Percentiles rank a stretch among this genome's conserved stretches.
These are phyloP conservation scores for Hysterium pulicare DNA, from an alignment of 2,329 filamentous ascomycete genomes.

Conservation along the genomic window DNA sequence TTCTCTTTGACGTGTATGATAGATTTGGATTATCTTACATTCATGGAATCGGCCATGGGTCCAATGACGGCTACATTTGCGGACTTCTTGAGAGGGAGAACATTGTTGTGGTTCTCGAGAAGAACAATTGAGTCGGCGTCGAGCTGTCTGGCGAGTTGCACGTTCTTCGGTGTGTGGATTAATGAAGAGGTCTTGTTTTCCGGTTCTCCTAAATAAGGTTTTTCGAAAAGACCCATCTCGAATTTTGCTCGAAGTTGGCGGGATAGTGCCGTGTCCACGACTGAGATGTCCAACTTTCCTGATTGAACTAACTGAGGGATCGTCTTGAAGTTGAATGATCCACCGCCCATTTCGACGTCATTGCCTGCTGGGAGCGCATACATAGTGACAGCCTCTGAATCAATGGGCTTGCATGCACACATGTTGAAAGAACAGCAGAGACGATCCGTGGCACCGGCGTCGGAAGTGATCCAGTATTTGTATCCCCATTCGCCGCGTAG, in stretches of 20 bases:
- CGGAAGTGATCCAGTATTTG: slow-evolving; percentile 63
- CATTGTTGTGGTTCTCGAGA: slow-evolving; percentile 65
- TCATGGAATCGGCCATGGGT: slow-evolving; percentile 71
- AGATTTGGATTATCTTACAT: slow-evolving; percentile 50
- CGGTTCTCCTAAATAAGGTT: slow-evolving; percentile 60
- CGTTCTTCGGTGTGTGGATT: slow-evolving; percentile 60
- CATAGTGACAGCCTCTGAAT: slow-evolving; percentile 62
- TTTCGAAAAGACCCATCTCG: slow-evolving; percentile 66
- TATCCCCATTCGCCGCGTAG: slow-evolving; percentile 71
- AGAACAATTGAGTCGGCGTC: slow-evolving; percentile 69
- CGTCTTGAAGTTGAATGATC: slow-evolving; percentile 63
- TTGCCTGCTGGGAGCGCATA: slow-evolving; percentile 65
- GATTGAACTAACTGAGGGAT: slow-evolving; percentile 63
- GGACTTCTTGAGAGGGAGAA: slow-evolving; percentile 63
- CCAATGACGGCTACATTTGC: slow-evolving; percentile 72
- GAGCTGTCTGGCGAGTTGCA: slow-evolving; percentile 60
- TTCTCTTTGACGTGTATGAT: background rate
- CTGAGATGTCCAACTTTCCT: slow-evolving; percentile 56
- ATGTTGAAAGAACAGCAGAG: slow-evolving; percentile 63
- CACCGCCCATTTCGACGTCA: slow-evolving; percentile 74
- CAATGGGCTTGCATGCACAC: slow-evolving; percentile 58
- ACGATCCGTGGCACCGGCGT: slow-evolving; percentile 69
- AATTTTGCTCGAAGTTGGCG: slow-evolving; percentile 67
- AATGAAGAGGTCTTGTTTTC: slow-evolving; percentile 54
- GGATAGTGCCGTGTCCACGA: slow-evolving; percentile 65